Base-by-base conservation (phyloP, 495 filamentous ascomycete species). In the Penicillium soppii region DNA sequence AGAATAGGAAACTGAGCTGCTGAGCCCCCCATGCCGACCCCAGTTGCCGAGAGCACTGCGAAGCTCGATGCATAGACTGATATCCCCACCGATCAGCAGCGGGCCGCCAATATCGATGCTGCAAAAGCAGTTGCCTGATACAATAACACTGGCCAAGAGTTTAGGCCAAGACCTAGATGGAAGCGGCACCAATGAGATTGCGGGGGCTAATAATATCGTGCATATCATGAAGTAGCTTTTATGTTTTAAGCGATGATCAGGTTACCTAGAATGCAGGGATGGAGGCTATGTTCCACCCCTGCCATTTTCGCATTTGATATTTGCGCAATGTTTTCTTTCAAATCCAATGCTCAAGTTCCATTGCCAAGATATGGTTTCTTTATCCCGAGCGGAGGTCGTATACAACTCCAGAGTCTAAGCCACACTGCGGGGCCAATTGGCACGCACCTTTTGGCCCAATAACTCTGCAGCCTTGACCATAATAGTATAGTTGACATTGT, bases 61-160 rank as follows among this genome's bases (percentile, higher is more conserved):
- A 43, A 61, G 41, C 39, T 38, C 23, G 20, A 32, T 29, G 39
- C 16, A 35, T n/a, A 43, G 21, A 44, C 27, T 19, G 16, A 17
- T 27, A 12, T 1, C 27, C 17, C 37, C 36, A 42, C 39, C 20
- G 57, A 54, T 54, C 50, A 29, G 16, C 42, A 22, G 15, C 43
- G 13, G 13, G 33, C 30, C 26, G 22, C 59, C 59, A 62, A 56
- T 62, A 38, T 44, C 9, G n/a, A 33, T 10, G 7, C 4, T 43
- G 46, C 21, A 37, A 62, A 62, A 59, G 52, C 29, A 49, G 59
- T 32, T 62, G 59, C 59, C 59, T 59, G 47, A 22, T 16, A n/a
- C 9, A 51, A 44, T 2, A 17, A 5, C 20, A 47, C 42, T 7
- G 33, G 59, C 59, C 56, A 62, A 62, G 59, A 54, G 5, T 26